Percentiles rank a stretch among this genome's conserved stretches.
Conservation (phyloP, 2,329 filamentous ascomycete species). For the Penicillium rolfsii region DNA sequence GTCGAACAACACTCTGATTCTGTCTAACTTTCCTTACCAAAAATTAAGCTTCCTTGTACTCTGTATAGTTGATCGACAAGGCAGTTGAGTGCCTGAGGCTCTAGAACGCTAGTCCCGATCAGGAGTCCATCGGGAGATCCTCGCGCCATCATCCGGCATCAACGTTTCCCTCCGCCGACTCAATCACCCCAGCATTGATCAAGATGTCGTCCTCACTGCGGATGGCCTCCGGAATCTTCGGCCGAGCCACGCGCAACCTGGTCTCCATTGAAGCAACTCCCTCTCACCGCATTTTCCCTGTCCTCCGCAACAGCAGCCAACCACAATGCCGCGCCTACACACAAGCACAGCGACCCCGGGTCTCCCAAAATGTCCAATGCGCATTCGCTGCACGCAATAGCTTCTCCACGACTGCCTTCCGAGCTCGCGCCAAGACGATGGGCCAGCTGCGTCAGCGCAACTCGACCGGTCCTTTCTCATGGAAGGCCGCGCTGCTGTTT, state of each 20-base stretch:
- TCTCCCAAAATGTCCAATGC: constrained; percentile 14
- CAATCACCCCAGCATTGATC: constrained; percentile 1
- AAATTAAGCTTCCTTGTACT: neutral
- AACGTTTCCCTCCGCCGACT: constrained; percentile 7
- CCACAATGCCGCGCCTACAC: constrained; percentile 30
- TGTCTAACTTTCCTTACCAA: neutral
- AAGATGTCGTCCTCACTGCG: constrained; percentile 36
- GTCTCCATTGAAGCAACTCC: constrained; percentile 17
- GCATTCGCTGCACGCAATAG: constrained; percentile 16
- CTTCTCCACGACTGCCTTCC: constrained; percentile 37
- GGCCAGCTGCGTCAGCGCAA: constrained; percentile 46
- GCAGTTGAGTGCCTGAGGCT: constrained; percentile 19
- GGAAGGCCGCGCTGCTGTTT: constrained; percentile 87
- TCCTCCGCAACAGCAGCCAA: constrained; percentile 24
- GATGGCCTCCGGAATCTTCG: constrained; percentile 25
- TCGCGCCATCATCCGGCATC: constrained; percentile 19
- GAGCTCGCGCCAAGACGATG: constrained; percentile 41
- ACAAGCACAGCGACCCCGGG: constrained; percentile 28
- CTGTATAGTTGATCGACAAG: neutral
- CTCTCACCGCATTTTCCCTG: constrained; percentile 22
- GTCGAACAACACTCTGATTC: neutral
- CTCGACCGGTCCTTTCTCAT: constrained; percentile 74
- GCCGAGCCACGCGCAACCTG: constrained; percentile 23
- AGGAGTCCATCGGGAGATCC: constrained; percentile 31
- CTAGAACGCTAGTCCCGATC: constrained; percentile 25